Base-by-base conservation (phyloP, 768 basidiomycete species). In the Suillus tomentosus region DNA sequence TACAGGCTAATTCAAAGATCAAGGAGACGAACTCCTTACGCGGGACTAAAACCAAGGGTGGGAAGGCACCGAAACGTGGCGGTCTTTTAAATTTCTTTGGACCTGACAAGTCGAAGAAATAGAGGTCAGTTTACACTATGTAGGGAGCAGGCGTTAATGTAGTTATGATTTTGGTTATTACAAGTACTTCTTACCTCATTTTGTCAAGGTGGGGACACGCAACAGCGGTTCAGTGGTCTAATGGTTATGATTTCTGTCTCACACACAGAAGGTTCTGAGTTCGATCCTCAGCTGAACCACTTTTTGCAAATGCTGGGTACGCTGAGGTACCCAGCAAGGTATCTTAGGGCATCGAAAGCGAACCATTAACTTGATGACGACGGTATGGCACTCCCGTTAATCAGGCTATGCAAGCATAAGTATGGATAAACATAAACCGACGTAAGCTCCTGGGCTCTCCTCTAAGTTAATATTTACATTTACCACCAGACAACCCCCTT, bases 401-500 rank as follows among this genome's bases (percentile, higher is more conserved):
- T 27, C 27, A 27, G 3, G 42, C 17, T 2, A 3, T 22, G 45
- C 11, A 13, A 47, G 45, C 45, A 47, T 22, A 47, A 13, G 45
- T 47, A 13, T 3, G n/a, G 2, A 47, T 22, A 47, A 47, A 9
- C 19, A 45, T n/a, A 47, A 47, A 22, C 10, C 3, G 27, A 27
- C 27, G 45, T 47, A 45, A n/a, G 9, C 19, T 45, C 43, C 43
- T 9, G 10, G 10, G 19, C 10, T 45, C 19, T n/a, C n/a, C 5
- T 22, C 4, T 24, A 24, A 24, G 24, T n/a, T 10, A 45, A 48
- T 48, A 14, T 22, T 13, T 48, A n/a, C 2, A 37, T 55, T n/a
- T 69, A 89, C 84, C 87, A 88, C 81, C 83, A 91, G 1, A 88
- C 89, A 0, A 73, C 78, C 0, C 91, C 91, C 65, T 81, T 83